Evolutionary conservation across 2,329 filamentous ascomycete genomes (phyloP).

Genomic region (Lachnellula arida): DNA sequence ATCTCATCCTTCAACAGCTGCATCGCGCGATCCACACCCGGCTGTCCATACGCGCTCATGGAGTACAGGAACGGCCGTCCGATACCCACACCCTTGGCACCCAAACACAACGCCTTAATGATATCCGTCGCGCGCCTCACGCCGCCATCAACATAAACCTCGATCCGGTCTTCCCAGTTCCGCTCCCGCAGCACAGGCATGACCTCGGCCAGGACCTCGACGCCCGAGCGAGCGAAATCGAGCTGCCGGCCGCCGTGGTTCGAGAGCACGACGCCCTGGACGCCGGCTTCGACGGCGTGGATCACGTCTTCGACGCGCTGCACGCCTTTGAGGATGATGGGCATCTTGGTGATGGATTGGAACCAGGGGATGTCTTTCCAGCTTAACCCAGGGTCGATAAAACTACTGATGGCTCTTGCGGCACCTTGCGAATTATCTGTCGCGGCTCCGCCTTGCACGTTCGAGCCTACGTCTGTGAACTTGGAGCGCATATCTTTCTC

Average conservation of each 20-base stretch:
- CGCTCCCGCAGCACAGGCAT: conserved; percentile 78
- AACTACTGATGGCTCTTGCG: conserved; percentile 88
- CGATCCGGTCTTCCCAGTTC: conserved; percentile 70
- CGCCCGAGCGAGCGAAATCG: conserved; percentile 81
- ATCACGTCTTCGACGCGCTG: conserved; percentile 95
- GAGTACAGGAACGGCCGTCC: conserved; percentile 93
- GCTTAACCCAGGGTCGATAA: conserved; percentile 90
- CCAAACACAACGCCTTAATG: conserved; percentile 89
- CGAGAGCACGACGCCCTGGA: conserved; percentile 86
- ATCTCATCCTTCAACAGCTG: conserved; percentile 91
- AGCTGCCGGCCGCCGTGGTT: conserved; percentile 96
- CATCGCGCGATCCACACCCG: conserved; percentile 89
- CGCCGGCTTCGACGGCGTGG: conserved; percentile 73
- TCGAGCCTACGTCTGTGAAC: conserved; percentile 77
- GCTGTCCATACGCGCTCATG: conserved; percentile 86
- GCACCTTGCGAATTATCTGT: conserved; percentile 90
- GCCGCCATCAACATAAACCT: conserved; percentile 89
- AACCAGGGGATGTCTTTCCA: conserved; percentile 98
- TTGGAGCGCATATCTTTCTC: conserved; percentile 98
- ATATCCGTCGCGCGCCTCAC: conserved; percentile 89
- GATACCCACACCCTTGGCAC: conserved; percentile 88
- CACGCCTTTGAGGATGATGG: conserved; percentile 93
- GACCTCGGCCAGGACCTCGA: conserved; percentile 89
- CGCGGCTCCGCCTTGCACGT: conserved; percentile 69
- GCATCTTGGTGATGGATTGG: conserved; percentile 82